phyloP scores from a whole-genome alignment of 352 stramenopile genomes.

The Phytophthora hibernalis region DNA sequence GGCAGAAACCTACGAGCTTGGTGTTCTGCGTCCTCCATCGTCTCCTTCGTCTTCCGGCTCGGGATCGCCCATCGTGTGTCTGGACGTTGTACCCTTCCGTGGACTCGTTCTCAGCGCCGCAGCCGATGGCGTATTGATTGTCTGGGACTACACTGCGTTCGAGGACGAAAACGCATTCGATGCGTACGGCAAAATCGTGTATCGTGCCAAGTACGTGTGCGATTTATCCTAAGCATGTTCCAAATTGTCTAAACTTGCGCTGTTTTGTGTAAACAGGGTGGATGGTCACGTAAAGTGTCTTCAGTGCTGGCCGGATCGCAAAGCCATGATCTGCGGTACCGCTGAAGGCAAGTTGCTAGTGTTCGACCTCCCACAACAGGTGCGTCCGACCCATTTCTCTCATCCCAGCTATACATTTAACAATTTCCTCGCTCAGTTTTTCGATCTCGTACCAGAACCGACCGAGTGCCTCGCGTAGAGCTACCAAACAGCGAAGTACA shows the following conservation, averaged over 20 bases:
- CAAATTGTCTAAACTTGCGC: background rate
- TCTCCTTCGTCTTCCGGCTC: conserved; percentile 44
- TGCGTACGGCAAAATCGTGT: conserved; percentile 55
- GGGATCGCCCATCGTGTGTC: conserved; percentile 53
- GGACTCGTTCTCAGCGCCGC: conserved; percentile 57
- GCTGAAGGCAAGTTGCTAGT: conserved; percentile 40
- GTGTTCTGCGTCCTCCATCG: conserved; percentile 48
- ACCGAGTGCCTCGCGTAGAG: conserved; percentile 8
- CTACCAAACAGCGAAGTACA: background rate
- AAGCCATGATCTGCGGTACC: conserved; percentile 42
- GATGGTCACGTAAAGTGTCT: conserved; percentile 44
- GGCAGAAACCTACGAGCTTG: conserved; percentile 61
- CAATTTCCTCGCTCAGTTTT: conserved; percentile 15
- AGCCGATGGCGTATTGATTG: conserved; percentile 60
- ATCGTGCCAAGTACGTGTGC: conserved; percentile 45
- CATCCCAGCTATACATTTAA: background rate
- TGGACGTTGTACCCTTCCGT: conserved; percentile 49
- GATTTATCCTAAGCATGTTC: background rate
- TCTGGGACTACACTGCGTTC: conserved; percentile 66
- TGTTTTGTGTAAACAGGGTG: conserved; percentile 17
- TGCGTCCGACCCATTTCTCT: conserved; percentile 10
- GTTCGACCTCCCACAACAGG: conserved; percentile 34
- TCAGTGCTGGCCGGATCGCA: conserved; percentile 40
- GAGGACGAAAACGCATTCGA: conserved; percentile 50
- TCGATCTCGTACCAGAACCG: conserved; percentile 7